A percentile compares a stretch with the other conserved stretches of the same genome.
phyloP scores from a whole-genome alignment of 306 rosid genomes.

The Quillaja saponaria region DNA sequence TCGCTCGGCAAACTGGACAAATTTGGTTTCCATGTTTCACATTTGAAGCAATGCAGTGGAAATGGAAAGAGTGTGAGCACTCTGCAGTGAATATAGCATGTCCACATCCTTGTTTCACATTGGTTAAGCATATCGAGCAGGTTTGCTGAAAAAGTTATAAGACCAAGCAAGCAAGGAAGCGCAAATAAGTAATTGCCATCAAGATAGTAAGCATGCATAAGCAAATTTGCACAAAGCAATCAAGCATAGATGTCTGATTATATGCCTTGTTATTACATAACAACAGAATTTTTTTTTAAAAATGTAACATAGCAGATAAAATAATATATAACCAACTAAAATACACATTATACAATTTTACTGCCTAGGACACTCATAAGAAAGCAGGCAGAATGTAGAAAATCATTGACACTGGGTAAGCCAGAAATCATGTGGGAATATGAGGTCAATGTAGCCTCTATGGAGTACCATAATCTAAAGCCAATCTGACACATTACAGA shows the following conservation, averaged over 20 bases:
- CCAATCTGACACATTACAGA: no score
- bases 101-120: slow-evolving; percentile 93
- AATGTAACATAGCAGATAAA: not conserved
- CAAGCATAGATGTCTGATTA: not conserved
- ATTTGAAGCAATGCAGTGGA: slow-evolving; percentile 85
- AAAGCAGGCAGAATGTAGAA: no score
- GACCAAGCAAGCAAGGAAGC: not conserved
- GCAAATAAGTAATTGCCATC: not conserved
- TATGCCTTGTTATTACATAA: not conserved
- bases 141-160: slow-evolving; percentile 64
- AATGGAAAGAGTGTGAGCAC: slow-evolving; percentile 95
- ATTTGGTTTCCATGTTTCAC: slow-evolving; percentile 90
- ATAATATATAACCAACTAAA: no score
- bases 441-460: no score
- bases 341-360: no score
- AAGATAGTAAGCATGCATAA: slow-evolving; percentile 23
- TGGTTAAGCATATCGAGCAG: slow-evolving; percentile 84
- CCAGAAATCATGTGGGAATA: no score
- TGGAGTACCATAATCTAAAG: no score
- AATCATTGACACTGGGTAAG: no score
- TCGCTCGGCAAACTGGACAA: slow-evolving; percentile 95
- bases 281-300: no score
- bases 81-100: slow-evolving; percentile 95
- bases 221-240: not conserved
- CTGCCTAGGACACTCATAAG: no score